A percentile compares a stretch with the other conserved stretches of the same genome.
Conservation (phyloP, 2,329 filamentous ascomycete genomes). For the Trichocomaceae sp. region DNA sequence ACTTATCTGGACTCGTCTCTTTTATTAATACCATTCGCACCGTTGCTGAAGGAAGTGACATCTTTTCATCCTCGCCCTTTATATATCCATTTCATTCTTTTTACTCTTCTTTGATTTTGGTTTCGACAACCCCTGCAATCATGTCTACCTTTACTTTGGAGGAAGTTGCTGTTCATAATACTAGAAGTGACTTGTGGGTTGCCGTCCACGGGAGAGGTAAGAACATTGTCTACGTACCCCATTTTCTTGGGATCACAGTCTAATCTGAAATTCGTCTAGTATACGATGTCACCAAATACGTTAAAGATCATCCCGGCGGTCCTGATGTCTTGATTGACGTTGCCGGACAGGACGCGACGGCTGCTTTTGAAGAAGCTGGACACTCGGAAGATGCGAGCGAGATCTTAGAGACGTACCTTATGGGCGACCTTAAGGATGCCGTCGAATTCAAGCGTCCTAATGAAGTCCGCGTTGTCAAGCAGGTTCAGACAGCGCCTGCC, state of each 20-base stretch:
- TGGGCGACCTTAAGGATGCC: constrained; percentile 23
- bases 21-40: too few species aligned
- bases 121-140: too few species aligned
- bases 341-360: constrained; percentile 39
- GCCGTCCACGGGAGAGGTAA: constrained; percentile 51
- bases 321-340: constrained; percentile 35
- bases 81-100: too few species aligned
- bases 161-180: constrained; percentile 46
- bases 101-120: too few species aligned
- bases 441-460: constrained; percentile 16
- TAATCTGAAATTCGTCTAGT: constrained; percentile 32
- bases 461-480: constrained; percentile 10
- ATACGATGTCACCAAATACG: constrained; percentile 53
- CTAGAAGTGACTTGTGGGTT: constrained; percentile 47
- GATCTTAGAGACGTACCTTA: constrained; percentile 31
- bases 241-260: neutral
- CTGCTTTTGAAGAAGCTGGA: constrained; percentile 39
- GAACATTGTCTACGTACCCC: neutral
- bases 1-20: too few species aligned
- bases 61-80: too few species aligned
- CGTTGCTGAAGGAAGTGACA: too few species aligned
- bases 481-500: too few species aligned
- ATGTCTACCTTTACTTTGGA: constrained; percentile 14
- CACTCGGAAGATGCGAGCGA: constrained; percentile 43
- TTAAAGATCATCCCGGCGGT: constrained; percentile 52